Evolutionary conservation across 169 alveolate species (phyloP).

Genomic region (Perkinsus marinus): DNA sequence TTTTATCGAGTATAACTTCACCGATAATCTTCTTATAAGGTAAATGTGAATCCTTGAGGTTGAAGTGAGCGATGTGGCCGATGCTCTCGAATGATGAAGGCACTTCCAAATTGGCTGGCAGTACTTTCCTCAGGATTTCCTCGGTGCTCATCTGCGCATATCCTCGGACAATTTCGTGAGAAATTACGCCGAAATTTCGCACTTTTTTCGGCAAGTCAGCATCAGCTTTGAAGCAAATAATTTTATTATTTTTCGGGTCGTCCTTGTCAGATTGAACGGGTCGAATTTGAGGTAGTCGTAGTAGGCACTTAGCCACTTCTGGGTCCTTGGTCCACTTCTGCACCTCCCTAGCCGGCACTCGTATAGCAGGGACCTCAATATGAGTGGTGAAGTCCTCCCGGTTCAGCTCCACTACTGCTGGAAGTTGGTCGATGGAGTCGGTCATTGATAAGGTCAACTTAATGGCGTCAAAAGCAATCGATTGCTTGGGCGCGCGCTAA

Average conservation of each 20-base stretch:
- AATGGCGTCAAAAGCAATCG: no score
- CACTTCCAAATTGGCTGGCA: slow-evolving; percentile 43
- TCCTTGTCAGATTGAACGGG: not conserved
- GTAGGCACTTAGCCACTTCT: not conserved
- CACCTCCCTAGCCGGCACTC: not conserved
- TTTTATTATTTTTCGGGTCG: not conserved
- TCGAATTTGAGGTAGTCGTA: not conserved
- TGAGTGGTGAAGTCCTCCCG: not conserved
- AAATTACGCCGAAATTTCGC: not conserved
- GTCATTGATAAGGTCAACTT: no score
- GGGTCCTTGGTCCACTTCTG: not conserved
- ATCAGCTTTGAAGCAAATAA: not conserved
- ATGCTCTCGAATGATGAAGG: slow-evolving; percentile 65
- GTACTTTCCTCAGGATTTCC: slow-evolving; percentile 34
- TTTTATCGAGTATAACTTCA: slow-evolving; percentile 62
- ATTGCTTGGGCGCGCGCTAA: no score
- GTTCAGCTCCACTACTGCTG: not conserved
- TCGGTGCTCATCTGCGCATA: slow-evolving; percentile 6
- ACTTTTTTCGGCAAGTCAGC: not conserved
- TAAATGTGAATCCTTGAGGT: slow-evolving; percentile 53
- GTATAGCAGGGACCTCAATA: not conserved
- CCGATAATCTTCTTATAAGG: slow-evolving; percentile 59
- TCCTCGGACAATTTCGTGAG: not conserved
- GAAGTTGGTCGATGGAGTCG: not conserved
- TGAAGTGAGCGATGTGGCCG: slow-evolving; percentile 78